Conservation (phyloP, 2,329 filamentous ascomycete genomes). For the Berkeleyomyces rouxiae region DNA sequence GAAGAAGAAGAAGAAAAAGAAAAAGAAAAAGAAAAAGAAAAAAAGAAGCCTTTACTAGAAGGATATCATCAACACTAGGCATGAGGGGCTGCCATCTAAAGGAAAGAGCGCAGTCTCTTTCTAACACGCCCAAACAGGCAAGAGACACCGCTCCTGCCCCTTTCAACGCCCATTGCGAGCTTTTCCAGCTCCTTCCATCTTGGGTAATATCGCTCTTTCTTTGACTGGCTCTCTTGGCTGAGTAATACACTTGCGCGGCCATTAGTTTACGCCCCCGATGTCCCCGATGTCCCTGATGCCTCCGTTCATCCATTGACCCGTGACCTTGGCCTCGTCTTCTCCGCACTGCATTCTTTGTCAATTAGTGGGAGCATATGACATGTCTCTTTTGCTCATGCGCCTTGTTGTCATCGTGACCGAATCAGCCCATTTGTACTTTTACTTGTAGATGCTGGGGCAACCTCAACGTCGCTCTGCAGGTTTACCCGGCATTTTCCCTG, state of each 20-base stretch:
- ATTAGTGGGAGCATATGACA: not conserved
- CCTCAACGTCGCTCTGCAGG: not conserved
- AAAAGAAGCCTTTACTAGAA: not conserved
- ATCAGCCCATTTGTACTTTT: not conserved
- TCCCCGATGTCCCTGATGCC: not conserved
- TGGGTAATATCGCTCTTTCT: not conserved
- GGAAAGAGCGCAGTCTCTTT: not conserved
- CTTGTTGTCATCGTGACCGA: not conserved
- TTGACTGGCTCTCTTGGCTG: not conserved
- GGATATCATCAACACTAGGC: too few relatives aligned
- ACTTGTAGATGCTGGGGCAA: not conserved
- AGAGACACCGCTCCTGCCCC: not conserved
- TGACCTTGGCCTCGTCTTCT: not conserved
- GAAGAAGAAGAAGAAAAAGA: not conserved
- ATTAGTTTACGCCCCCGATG: too few relatives aligned
- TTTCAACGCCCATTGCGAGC: not conserved
- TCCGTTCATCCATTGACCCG: not conserved
- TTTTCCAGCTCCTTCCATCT: not conserved
- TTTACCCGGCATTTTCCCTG: not conserved
- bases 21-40: not conserved
- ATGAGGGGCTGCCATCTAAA: not conserved
- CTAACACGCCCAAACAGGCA: not conserved
- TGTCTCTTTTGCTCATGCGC: not conserved
- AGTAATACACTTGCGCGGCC: not conserved
- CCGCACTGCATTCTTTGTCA: not conserved